Evolutionary conservation across 164 flowering plant genomes (phyloP).

Genomic region (Cinnamomum chago): DNA sequence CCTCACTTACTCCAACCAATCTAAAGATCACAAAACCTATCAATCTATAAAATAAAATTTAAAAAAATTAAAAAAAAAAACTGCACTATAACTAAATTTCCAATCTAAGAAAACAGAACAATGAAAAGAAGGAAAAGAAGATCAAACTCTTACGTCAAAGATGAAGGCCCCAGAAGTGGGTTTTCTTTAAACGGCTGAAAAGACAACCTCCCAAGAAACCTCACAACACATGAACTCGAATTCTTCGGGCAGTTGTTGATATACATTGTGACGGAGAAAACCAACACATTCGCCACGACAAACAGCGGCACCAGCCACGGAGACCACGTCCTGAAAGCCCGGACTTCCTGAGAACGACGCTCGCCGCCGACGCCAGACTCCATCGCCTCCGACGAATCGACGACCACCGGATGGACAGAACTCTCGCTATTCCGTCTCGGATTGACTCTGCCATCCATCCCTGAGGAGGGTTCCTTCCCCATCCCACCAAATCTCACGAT

Average conservation of each 20-base stretch:
- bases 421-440: constrained; percentile 19
- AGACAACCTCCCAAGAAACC: constrained; percentile 48
- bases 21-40: too few species aligned
- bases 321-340: constrained; percentile 43
- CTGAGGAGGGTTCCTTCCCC: constrained; percentile 26
- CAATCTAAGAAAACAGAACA: neutral
- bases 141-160: constrained; percentile 40
- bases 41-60: too few species aligned
- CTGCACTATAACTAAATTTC: too few species aligned
- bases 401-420: constrained; percentile 24
- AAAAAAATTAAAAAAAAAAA: too few species aligned
- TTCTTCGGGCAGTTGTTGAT: constrained; percentile 59
- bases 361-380: neutral
- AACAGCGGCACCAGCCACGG: constrained; percentile 68
- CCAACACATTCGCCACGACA: constrained; percentile 32
- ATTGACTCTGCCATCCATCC: constrained; percentile 25
- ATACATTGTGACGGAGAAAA: constrained; percentile 51
- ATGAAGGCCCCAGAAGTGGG: constrained; percentile 72
- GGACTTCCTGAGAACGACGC: constrained; percentile 8
- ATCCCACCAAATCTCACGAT: constrained; percentile 3
- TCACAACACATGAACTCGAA: constrained; percentile 34
- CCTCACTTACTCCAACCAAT: too few species aligned
- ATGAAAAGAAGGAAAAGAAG: neutral
- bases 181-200: constrained; percentile 67
- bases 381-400: constrained; percentile 4